Conservation (phyloP, 495 filamentous ascomycete genomes). For the Pyrenula massariospora region DNA sequence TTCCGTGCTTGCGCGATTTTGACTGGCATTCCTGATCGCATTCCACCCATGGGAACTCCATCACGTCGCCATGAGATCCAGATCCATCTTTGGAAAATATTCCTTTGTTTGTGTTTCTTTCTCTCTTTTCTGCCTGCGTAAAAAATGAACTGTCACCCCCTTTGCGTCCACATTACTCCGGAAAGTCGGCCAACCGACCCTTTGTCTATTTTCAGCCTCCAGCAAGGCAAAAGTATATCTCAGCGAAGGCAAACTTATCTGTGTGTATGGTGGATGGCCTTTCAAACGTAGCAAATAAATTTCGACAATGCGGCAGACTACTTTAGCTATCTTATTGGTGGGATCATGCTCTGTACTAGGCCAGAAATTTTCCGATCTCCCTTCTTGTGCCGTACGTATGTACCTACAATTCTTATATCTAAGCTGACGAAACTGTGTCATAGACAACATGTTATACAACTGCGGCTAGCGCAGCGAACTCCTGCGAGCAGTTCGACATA, state of each 20-base stretch:
- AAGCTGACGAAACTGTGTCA: background rate
- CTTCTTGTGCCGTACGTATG: background rate
- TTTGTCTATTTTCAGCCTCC: background rate
- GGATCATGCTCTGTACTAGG: background rate
- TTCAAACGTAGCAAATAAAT: background rate
- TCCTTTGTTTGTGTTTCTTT: background rate
- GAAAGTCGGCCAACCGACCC: background rate
- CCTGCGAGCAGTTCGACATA: slow-evolving; percentile 9
- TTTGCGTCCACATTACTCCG: background rate
- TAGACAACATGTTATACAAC: slow-evolving; percentile 4
- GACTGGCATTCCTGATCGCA: background rate
- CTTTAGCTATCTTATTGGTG: background rate
- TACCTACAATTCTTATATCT: background rate
- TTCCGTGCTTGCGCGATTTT: no score
- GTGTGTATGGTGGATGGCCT: background rate
- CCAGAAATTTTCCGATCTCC: background rate
- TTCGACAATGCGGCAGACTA: background rate
- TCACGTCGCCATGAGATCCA: background rate
- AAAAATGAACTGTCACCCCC: background rate
- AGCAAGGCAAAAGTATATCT: background rate
- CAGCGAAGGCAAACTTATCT: background rate
- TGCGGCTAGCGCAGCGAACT: background rate
- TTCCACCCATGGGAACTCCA: background rate
- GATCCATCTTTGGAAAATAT: background rate
- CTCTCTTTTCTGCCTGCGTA: background rate